phyloP scores from a whole-genome alignment of 441 rosid species.

The Aleurites moluccanus region DNA sequence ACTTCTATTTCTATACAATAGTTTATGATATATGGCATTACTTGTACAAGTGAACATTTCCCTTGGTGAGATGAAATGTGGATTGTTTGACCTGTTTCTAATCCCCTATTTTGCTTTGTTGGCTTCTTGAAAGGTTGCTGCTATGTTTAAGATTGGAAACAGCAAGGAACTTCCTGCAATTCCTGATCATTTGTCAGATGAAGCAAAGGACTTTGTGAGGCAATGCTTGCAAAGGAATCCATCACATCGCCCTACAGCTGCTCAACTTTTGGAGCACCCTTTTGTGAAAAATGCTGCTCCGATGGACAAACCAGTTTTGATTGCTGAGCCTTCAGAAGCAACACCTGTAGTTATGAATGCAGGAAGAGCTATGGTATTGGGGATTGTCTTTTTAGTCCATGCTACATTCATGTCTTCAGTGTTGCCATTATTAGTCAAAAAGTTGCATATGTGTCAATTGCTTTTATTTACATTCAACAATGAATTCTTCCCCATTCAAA shows the following conservation, averaged over 20 bases:
- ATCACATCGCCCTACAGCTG: constrained; percentile 71
- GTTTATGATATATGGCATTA: not conserved
- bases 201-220: constrained; percentile 87
- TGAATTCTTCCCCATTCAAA: not conserved
- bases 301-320: constrained; percentile 56
- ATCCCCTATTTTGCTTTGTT: too few relatives aligned
- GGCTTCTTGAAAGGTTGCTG: constrained; percentile 39
- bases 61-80: constrained; percentile 12
- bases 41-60: not conserved
- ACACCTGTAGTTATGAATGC: constrained; percentile 42
- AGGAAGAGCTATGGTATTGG: constrained; percentile 54
- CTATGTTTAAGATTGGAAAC: constrained; percentile 98
- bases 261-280: constrained; percentile 75
- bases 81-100: constrained; percentile 7
- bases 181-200: constrained; percentile 86
- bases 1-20: not conserved
- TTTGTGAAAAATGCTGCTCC: constrained; percentile 74
- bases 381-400: constrained; percentile 7
- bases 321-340: constrained; percentile 43
- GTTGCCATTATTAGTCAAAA: not conserved
- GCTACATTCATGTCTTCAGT: not conserved
- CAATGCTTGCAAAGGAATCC: constrained; percentile 87
- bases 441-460: not conserved
- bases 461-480: not conserved
- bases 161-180: constrained; percentile 96